Evolutionary conservation across 768 basidiomycete genomes (phyloP).

Genomic region (Panus rudis): DNA sequence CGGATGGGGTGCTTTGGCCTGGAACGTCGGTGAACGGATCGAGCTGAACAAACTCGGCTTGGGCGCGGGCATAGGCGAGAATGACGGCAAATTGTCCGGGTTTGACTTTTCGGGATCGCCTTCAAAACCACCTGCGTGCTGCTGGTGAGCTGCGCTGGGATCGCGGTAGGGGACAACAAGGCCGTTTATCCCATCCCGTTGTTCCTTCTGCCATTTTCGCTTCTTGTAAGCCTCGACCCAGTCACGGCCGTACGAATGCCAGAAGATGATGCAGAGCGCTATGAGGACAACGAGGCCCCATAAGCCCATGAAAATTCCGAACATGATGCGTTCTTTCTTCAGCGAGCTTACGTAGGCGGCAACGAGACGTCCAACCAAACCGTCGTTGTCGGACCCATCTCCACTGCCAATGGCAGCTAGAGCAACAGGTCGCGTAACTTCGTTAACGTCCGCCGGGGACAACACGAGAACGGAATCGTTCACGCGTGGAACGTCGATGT

Average conservation of each 20-base stretch:
- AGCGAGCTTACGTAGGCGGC: constrained; percentile 64
- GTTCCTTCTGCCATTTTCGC: constrained; percentile 44
- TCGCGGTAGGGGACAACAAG: constrained; percentile 25
- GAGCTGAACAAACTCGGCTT: constrained; percentile 1
- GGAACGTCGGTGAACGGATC: constrained; percentile 1
- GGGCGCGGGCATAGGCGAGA: neutral
- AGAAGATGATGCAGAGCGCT: constrained; percentile 62
- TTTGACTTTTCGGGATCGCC: constrained; percentile 1
- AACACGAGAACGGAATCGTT: constrained; percentile 72
- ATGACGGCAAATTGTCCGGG: neutral
- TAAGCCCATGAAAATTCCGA: constrained; percentile 71
- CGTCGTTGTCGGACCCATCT: constrained; percentile 32
- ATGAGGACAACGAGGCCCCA: constrained; percentile 83
- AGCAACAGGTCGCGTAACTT: constrained; percentile 73
- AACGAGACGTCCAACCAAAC: constrained; percentile 69
- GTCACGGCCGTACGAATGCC: constrained; percentile 57
- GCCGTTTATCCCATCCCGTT: constrained; percentile 41
- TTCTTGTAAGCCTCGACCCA: constrained; percentile 41
- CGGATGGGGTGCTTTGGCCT: constrained; percentile 1
- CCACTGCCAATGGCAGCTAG: constrained; percentile 67
- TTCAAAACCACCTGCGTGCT: neutral
- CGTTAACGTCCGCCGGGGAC: constrained; percentile 62
- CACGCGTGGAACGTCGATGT: constrained; percentile 72
- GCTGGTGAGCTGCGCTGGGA: neutral
- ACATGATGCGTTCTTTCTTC: constrained; percentile 79